Base-by-base conservation (phyloP, 192 early-diverging fungal species). In the Gryganskiella cystojenkinii region DNA sequence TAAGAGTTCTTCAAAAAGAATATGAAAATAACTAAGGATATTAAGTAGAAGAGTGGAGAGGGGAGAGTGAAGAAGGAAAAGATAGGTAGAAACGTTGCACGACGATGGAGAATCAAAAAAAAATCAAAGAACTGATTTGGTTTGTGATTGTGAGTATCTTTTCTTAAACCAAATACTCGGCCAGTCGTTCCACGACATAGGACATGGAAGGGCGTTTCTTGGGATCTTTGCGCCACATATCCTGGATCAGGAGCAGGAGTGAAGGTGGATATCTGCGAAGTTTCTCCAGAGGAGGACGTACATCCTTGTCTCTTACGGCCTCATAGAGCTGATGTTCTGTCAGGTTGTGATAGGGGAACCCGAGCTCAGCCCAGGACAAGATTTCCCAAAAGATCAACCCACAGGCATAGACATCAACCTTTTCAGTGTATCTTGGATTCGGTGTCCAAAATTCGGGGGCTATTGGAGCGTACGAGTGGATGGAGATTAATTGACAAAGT, bases 371-470 rank as follows among this genome's bases (percentile, higher is more conserved):
- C 92, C 92, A 93, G 56, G 89, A 89, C 37, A 93, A 34, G 46
- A 93, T 93, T 74, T 93, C 92, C 92, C 92, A 93, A 64, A 90
- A 93, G 56, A 93, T 93, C 14, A 93, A 59, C 6, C 84, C 92
- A 61, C 90, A 91, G 31, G 92, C 92, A 73, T 93, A 93, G 28
- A 87, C 80, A 47, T 85, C 82, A 13, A 93, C 92, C 61, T 93
- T 93, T 66, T 93, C 92, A 0, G 89, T 90, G 64, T 93, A 93
- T 43, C 89, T 84, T 5, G 92, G 92, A 24, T 86, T 85, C 19
- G 88, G 66, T 0, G 85, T 81, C 90, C 90, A 93, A 57, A 91
- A 92, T 81, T 93, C 92, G 31, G 92, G 92, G 8, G 92, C 92
- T 80, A 57, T 8, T 17, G n/a, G 40, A 56, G 60, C 5, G 40